Base-by-base conservation (phyloP, 192 early-diverging fungal species). In the Gorgonomyces haynaldii region DNA sequence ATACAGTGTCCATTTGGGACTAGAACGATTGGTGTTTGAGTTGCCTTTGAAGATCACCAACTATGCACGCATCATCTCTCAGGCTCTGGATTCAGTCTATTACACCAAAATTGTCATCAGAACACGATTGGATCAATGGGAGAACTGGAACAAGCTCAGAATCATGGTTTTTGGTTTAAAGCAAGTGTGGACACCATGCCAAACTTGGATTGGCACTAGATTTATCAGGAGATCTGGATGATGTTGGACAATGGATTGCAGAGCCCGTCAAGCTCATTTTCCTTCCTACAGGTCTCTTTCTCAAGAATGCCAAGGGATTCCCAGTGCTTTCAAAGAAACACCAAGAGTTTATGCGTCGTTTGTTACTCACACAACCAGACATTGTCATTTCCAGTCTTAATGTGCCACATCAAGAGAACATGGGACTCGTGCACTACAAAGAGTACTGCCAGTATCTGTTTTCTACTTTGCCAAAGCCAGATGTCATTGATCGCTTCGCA, bases 241-340 rank as follows among this genome's bases (percentile, higher is more conserved):
- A 58, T 26, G 4, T 78, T 9, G 62, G 70, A 8, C 67, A 65
- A 37, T 98, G 96, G 96, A 57, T 78, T 10, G 83, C 91, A 1
- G 93, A 97, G 52, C 96, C 96, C 0, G 65, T 98, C 15, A 74
- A 78, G 45, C 57, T 70, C 1, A 65, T 95, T 2, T 70, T 89
- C 29, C 32, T 98, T 5, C 79, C 85, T 2, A 76, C 75, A 9
- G 29, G 58, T 13, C 54, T 85, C 25, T 98, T 98, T 50, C 47
- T 87, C 3, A 55, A 54, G 4, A 96, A 96, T 62, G 58, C 62
- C 26, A 82, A 81, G 44, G 87, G 88, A 1, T 93, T 76, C 52
- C 93, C 96, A 7, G 96, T 96, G 28, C 72, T 98, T 22, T 69
- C 70, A 22, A 86, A 86, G 52, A 40, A 44, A 0, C 78, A 89